phyloP scores from a whole-genome alignment of 202 grass and related monocot genomes.

The Schoenoplectus tabernaemontani region DNA sequence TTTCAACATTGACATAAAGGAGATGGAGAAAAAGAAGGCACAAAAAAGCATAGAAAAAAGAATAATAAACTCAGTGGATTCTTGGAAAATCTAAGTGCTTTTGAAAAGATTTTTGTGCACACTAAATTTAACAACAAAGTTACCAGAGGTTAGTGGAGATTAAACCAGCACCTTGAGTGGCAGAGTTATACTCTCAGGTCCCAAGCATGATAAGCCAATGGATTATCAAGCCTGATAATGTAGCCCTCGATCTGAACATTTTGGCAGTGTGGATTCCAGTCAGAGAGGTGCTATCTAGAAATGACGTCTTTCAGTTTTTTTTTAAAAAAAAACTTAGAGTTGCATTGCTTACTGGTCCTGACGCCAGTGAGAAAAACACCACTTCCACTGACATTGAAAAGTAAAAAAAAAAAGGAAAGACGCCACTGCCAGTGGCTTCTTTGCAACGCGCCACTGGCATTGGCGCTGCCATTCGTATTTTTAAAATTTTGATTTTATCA shows the following conservation, averaged over 20 bases:
- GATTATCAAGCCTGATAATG: slow-evolving; percentile 47
- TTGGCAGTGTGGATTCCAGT: slow-evolving; percentile 48
- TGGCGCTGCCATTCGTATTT: no score
- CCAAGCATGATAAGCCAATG: slow-evolving; percentile 28
- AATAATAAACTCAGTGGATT: not conserved
- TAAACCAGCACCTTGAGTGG: not conserved
- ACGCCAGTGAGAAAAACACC: not conserved
- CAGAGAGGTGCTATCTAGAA: slow-evolving; percentile 27
- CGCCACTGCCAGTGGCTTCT: no score
- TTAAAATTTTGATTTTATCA: no score
- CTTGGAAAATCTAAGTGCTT: not conserved
- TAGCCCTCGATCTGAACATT: slow-evolving; percentile 36
- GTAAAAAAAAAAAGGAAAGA: no score
- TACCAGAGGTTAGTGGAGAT: not conserved
- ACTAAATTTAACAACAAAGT: not conserved
- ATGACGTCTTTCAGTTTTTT: no score
- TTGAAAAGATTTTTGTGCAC: not conserved
- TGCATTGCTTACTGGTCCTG: no score
- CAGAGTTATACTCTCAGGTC: slow-evolving; percentile 40
- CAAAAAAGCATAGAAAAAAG: slow-evolving; percentile 6
- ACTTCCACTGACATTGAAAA: no score
- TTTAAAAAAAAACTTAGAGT: no score
- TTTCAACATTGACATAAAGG: slow-evolving; percentile 30
- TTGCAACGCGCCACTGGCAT: no score
- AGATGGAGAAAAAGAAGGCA: not conserved